Evolutionary conservation across 495 filamentous ascomycete species (phyloP).

Genomic region (Talaromyces borbonicus): DNA sequence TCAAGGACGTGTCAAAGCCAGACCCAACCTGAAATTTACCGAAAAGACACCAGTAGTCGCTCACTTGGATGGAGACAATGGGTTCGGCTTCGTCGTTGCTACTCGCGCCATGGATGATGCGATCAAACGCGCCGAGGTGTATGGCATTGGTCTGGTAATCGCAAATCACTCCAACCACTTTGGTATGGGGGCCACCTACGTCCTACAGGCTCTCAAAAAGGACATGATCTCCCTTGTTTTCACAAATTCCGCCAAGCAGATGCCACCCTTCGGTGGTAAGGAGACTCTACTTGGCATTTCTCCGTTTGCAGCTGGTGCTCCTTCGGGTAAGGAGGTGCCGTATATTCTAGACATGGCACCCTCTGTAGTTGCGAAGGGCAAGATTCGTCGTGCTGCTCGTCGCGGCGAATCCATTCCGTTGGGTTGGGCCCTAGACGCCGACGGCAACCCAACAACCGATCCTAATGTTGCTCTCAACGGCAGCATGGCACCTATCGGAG

Average conservation of each 20-base stretch:
- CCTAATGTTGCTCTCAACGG: conserved; percentile 16
- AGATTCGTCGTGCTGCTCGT: conserved; percentile 19
- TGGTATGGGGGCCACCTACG: conserved; percentile 21
- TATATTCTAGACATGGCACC: conserved; percentile 17
- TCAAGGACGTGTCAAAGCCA: conserved; percentile 14
- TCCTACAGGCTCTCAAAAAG: conserved; percentile 15
- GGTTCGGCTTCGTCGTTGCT: conserved; percentile 23
- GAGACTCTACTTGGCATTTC: conserved; percentile 18
- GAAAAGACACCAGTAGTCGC: conserved; percentile 21
- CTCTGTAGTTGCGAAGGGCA: conserved; percentile 15
- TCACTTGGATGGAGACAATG: conserved; percentile 19
- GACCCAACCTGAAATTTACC: conserved; percentile 10
- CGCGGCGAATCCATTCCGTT: conserved; percentile 20
- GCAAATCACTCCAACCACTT: conserved; percentile 23
- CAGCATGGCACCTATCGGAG: conserved; percentile 22
- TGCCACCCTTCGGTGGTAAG: conserved; percentile 20
- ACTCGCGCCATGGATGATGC: conserved; percentile 14
- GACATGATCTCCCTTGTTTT: conserved; percentile 18
- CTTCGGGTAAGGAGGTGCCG: not conserved
- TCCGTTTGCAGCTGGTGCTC: conserved; percentile 17
- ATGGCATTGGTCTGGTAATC: conserved; percentile 19
- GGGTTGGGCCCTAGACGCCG: conserved; percentile 21
- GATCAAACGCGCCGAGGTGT: conserved; percentile 13
- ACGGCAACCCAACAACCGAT: conserved; percentile 19
- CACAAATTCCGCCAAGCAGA: conserved; percentile 18